A percentile compares a stretch with the other conserved stretches of the same genome.
phyloP scores from a whole-genome alignment of 352 stramenopile species.

The Phytophthora cryptogea region DNA sequence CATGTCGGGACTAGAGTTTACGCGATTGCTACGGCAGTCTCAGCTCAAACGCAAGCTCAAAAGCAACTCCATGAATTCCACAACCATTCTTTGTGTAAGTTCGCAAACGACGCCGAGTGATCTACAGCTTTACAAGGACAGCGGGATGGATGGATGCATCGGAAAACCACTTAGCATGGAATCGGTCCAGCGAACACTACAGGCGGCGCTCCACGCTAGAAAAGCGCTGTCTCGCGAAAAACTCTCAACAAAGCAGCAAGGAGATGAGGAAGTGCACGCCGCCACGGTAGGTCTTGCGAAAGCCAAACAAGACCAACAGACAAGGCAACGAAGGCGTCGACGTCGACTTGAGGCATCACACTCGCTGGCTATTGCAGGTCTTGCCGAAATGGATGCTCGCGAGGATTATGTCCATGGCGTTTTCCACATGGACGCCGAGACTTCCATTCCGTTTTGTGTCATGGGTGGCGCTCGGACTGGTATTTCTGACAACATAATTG shows the following conservation, averaged over 20 bases:
- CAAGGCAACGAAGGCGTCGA: slow-evolving; percentile 40
- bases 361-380: slow-evolving; percentile 46
- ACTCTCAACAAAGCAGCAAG: slow-evolving; percentile 2
- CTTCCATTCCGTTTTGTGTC: slow-evolving; percentile 91
- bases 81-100: slow-evolving; percentile 74
- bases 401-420: slow-evolving; percentile 57
- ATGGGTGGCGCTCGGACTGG: slow-evolving; percentile 47
- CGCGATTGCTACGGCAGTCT: slow-evolving; percentile 72
- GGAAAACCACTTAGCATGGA: slow-evolving; percentile 74
- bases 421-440: slow-evolving; percentile 94
- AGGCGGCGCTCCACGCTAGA: slow-evolving; percentile 58
- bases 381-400: slow-evolving; percentile 53
- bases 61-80: slow-evolving; percentile 21
- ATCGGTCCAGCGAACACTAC: slow-evolving; percentile 76
- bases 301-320: slow-evolving; percentile 47
- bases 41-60: slow-evolving; percentile 60
- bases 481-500: slow-evolving; percentile 3
- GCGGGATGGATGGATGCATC: slow-evolving; percentile 92
- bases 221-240: slow-evolving; percentile 2
- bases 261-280: slow-evolving; percentile 27
- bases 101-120: slow-evolving; percentile 62
- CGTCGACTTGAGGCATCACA: slow-evolving; percentile 47
- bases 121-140: slow-evolving; percentile 87
- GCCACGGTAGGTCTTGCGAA: slow-evolving; percentile 48
- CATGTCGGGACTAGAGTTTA: slow-evolving; percentile 79